Conservation (phyloP, 2,329 filamentous ascomycete species). For the Ascochyta lentis region DNA sequence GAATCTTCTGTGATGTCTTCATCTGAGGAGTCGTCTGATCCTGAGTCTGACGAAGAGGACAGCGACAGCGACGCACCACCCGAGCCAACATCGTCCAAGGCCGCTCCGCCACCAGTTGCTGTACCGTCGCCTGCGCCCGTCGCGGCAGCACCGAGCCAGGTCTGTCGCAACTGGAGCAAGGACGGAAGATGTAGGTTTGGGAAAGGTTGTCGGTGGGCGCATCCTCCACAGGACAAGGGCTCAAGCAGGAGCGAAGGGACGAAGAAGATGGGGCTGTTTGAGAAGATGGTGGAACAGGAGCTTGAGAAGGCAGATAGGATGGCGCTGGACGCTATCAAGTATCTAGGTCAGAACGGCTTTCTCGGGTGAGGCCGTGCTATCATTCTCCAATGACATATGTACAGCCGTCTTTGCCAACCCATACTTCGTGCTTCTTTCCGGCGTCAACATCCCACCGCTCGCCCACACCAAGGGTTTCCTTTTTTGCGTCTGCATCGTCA, state of each 20-base stretch:
- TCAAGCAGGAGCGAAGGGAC: conserved; percentile 14
- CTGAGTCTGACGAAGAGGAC: conserved; percentile 29
- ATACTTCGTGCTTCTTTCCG: conserved; percentile 70
- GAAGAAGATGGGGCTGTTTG: conserved; percentile 35
- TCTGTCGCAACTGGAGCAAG: conserved; percentile 36
- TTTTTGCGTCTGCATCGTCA: conserved; percentile 61
- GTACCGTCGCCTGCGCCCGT: conserved; percentile 24
- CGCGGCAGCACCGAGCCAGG: conserved; percentile 7
- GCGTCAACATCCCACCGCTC: conserved; percentile 72
- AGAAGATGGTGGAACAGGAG: conserved; percentile 54
- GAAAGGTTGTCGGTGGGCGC: conserved; percentile 33
- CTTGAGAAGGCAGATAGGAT: conserved; percentile 50
- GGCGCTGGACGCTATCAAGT: conserved; percentile 55
- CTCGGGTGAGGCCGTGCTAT: conserved; percentile 38
- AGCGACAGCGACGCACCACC: conserved; percentile 46
- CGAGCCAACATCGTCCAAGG: conserved; percentile 49
- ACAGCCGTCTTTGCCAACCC: conserved; percentile 70
- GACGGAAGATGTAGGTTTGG: conserved; percentile 38
- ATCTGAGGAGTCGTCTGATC: conserved; percentile 33
- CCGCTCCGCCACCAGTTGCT: conserved; percentile 19
- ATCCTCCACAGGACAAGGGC: conserved; percentile 22
- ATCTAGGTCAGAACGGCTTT: conserved; percentile 53
- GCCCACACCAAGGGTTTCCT: conserved; percentile 66
- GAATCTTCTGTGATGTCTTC: conserved; percentile 45
- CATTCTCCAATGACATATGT: conserved; percentile 70